These are phyloP conservation scores for Pseudopithomyces maydicus DNA, from an alignment of 2,329 filamentous ascomycete species.

Conservation along the genomic window DNA sequence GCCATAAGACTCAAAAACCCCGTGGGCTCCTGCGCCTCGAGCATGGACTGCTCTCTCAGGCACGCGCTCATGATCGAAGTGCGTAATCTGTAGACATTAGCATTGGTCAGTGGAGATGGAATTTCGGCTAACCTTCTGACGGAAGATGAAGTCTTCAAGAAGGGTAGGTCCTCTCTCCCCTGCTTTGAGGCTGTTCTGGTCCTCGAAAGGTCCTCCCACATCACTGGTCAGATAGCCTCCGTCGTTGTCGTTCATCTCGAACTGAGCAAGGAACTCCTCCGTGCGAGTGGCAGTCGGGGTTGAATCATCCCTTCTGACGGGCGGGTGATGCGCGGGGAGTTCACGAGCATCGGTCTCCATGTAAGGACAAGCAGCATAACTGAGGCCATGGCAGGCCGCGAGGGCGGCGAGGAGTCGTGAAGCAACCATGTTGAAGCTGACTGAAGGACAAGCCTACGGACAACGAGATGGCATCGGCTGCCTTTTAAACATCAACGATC, in stretches of 20 bases:
- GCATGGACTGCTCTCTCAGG: conserved; percentile 66
- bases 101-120: background rate
- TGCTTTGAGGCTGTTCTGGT: conserved; percentile 70
- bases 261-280: conserved; percentile 43
- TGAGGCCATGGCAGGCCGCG: conserved; percentile 27
- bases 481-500: background rate
- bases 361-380: conserved; percentile 40
- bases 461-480: background rate
- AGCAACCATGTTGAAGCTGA: conserved; percentile 29
- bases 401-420: conserved; percentile 28
- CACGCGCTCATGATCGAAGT: conserved; percentile 64
- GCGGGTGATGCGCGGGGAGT: conserved; percentile 34
- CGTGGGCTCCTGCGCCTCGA: conserved; percentile 70
- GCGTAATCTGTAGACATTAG: conserved; percentile 7
- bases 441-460: conserved; percentile 6
- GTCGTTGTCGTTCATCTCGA: conserved; percentile 43
- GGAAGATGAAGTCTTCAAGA: conserved; percentile 74
- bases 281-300: conserved; percentile 21
- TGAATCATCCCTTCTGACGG: conserved; percentile 32
- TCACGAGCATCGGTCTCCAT: conserved; percentile 40
- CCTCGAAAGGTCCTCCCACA: conserved; percentile 69
- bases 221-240: conserved; percentile 61
- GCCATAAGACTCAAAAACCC: conserved; percentile 70
- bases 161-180: conserved; percentile 70
- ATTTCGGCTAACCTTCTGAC: conserved; percentile 60